Conservation (phyloP, 352 stramenopile species). For the Pythium sukuiense region DNA sequence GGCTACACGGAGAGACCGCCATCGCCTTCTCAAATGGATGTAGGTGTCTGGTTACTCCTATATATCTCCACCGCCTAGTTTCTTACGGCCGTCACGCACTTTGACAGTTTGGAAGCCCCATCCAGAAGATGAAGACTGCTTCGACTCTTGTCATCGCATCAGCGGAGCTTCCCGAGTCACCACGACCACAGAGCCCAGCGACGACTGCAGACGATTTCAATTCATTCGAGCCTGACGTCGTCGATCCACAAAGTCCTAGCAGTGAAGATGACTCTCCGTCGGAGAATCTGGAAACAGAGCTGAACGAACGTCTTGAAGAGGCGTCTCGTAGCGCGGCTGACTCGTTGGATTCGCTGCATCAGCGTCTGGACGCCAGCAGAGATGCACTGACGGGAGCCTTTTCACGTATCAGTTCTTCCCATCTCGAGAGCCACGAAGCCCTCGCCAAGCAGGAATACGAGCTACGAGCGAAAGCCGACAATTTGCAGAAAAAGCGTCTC, state of each 20-base stretch:
- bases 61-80: no score
- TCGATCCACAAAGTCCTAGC: background rate
- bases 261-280: background rate
- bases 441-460: slow-evolving; percentile 25
- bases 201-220: slow-evolving; percentile 10
- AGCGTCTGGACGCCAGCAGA: slow-evolving; percentile 19
- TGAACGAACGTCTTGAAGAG: slow-evolving; percentile 7
- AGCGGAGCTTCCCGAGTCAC: background rate
- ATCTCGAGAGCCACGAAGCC: slow-evolving; percentile 27
- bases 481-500: slow-evolving; percentile 29
- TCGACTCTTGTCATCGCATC: slow-evolving; percentile 17
- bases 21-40: slow-evolving; percentile 7
- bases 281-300: slow-evolving; percentile 1
- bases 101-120: slow-evolving; percentile 25
- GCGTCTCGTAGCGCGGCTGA: slow-evolving; percentile 8
- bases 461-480: slow-evolving; percentile 19
- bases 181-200: slow-evolving; percentile 10
- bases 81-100: no score
- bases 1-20: slow-evolving; percentile 19
- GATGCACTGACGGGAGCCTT: slow-evolving; percentile 24
- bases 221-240: slow-evolving; percentile 11
- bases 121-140: slow-evolving; percentile 27
- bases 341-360: slow-evolving; percentile 26
- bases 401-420: slow-evolving; percentile 26
- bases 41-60: background rate